phyloP scores from a whole-genome alignment of 495 filamentous ascomycete species.

The Xylaria castorea region DNA sequence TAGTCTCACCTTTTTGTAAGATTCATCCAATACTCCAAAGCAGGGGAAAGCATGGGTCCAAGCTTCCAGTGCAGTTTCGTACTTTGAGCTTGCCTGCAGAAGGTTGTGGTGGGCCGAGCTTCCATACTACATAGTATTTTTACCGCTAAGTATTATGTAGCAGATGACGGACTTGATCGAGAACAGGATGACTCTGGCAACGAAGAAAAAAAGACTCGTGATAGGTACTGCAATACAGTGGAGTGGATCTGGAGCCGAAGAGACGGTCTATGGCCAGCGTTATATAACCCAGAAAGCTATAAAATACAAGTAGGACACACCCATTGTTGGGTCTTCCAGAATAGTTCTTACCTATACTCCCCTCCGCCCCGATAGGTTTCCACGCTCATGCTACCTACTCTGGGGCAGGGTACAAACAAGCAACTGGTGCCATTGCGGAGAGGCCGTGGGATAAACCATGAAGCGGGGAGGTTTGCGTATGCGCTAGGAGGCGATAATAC shows the following conservation, averaged over 20 bases:
- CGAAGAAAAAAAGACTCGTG: neutral
- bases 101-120: neutral
- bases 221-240: neutral
- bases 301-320: neutral
- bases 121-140: neutral
- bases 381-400: neutral
- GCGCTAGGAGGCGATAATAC: neutral
- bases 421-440: neutral
- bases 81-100: neutral
- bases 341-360: neutral
- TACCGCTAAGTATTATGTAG: neutral
- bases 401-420: neutral
- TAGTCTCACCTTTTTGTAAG: neutral
- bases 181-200: neutral
- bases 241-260: neutral
- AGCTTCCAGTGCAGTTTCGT: neutral
- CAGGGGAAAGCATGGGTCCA: neutral
- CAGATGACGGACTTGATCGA: neutral
- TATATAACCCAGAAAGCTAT: neutral
- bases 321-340: neutral
- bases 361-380: neutral
- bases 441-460: neutral
- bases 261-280: neutral
- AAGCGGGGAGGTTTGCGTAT: neutral
- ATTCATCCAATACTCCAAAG: neutral